Conservation (phyloP, 2,329 filamentous ascomycete genomes). For the Talaromyces sp. region DNA sequence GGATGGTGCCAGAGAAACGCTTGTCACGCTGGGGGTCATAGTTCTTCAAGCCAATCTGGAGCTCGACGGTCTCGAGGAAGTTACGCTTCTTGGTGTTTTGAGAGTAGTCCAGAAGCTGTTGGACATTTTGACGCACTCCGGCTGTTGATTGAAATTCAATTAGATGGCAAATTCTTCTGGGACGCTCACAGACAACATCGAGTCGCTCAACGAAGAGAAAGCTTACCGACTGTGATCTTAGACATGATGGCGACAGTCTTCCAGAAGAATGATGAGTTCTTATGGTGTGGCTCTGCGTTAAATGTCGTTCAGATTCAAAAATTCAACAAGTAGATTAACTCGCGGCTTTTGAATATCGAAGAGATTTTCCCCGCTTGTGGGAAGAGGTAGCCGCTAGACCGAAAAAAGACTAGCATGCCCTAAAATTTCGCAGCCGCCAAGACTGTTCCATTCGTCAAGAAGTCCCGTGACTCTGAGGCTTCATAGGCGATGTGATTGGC, state of each 20-base stretch:
- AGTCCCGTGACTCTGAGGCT: not conserved
- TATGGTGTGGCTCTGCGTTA: slow-evolving; percentile 67
- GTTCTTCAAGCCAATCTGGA: slow-evolving; percentile 94
- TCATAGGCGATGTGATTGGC: not conserved
- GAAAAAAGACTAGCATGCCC: slow-evolving; percentile 11
- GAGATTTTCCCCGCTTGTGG: slow-evolving; percentile 38
- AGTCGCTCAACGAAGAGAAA: slow-evolving; percentile 16
- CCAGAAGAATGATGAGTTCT: slow-evolving; percentile 69
- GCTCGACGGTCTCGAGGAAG: slow-evolving; percentile 85
- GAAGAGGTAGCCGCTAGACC: slow-evolving; percentile 28
- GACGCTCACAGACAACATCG: not conserved
- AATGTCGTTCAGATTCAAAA: slow-evolving; percentile 29
- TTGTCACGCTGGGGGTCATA: slow-evolving; percentile 99
- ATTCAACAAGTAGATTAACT: slow-evolving; percentile 22
- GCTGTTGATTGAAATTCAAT: slow-evolving; percentile 47
- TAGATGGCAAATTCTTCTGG: slow-evolving; percentile 4
- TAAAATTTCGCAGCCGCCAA: slow-evolving; percentile 10
- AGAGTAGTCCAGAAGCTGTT: slow-evolving; percentile 92
- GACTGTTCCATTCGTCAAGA: slow-evolving; percentile 2
- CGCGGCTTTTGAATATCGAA: slow-evolving; percentile 23
- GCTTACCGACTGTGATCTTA: slow-evolving; percentile 57
- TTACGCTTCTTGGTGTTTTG: slow-evolving; percentile 95
- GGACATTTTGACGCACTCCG: slow-evolving; percentile 93
- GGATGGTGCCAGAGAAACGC: slow-evolving; percentile 99
- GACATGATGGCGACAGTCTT: slow-evolving; percentile 70